These are phyloP conservation scores for Raphanus hybrid DNA, from an alignment of 441 rosid genomes.

Conservation along the genomic window DNA sequence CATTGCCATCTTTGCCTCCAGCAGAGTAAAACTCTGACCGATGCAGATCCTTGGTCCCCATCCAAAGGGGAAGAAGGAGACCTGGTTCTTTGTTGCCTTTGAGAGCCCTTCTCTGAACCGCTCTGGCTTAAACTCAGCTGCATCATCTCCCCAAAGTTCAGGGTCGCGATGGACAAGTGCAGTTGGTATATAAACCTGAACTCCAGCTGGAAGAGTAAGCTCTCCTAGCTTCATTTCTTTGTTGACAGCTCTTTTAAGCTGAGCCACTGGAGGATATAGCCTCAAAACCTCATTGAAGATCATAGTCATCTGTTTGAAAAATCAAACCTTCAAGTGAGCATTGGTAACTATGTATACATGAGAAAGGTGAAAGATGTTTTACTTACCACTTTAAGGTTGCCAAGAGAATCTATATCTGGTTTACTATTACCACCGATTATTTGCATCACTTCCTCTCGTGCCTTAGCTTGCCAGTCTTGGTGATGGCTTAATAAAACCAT, in stretches of 20 bases:
- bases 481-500: slow-evolving; percentile 47
- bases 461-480: slow-evolving; percentile 49
- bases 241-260: slow-evolving; percentile 33
- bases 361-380: neutral
- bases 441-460: slow-evolving; percentile 53
- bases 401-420: slow-evolving; percentile 46
- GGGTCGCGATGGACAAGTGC: slow-evolving; percentile 44
- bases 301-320: slow-evolving; percentile 40
- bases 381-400: slow-evolving; percentile 51
- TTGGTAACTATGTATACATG: neutral
- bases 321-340: neutral
- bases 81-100: slow-evolving; percentile 48
- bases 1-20: slow-evolving; percentile 58
- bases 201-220: slow-evolving; percentile 46
- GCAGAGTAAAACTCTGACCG: slow-evolving; percentile 56
- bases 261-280: slow-evolving; percentile 47
- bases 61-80: slow-evolving; percentile 50
- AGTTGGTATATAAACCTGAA: slow-evolving; percentile 40
- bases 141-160: slow-evolving; percentile 50
- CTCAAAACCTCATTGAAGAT: slow-evolving; percentile 47
- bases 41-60: slow-evolving; percentile 62
- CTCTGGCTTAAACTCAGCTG: slow-evolving; percentile 52
- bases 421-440: slow-evolving; percentile 34
- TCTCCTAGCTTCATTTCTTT: slow-evolving; percentile 51
- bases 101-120: slow-evolving; percentile 52